These are phyloP conservation scores for Phylloporus rhodoxanthus DNA, from an alignment of 768 basidiomycete genomes.

Conservation along the genomic window DNA sequence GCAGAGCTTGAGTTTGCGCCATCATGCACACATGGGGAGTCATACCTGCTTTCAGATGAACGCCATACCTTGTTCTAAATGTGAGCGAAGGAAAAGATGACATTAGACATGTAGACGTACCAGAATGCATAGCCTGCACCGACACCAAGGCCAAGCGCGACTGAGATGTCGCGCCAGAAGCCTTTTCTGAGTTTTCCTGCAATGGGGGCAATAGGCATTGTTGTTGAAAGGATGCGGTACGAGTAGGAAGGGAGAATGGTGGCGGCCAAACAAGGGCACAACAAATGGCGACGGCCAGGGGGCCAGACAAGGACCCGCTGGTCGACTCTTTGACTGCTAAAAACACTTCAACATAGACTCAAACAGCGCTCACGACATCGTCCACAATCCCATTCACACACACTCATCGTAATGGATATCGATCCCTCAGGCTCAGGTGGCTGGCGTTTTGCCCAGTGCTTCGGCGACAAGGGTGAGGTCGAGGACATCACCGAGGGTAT, in stretches of 20 bases:
- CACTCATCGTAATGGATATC: slow-evolving; percentile 58
- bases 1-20: slow-evolving; percentile 14
- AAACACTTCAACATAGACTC: slow-evolving; percentile 9
- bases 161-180: slow-evolving; percentile 79
- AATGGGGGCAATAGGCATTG: slow-evolving; percentile 85
- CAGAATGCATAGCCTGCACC: slow-evolving; percentile 76
- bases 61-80: slow-evolving; percentile 59
- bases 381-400: slow-evolving; percentile 3
- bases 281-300: slow-evolving; percentile 22
- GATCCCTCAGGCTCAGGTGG: slow-evolving; percentile 79
- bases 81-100: slow-evolving; percentile 24
- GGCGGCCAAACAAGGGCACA: slow-evolving; percentile 29
- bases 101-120: slow-evolving; percentile 41
- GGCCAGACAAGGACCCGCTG: slow-evolving; percentile 12
- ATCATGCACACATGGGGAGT: not conserved
- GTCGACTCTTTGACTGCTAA: slow-evolving; percentile 16
- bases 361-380: slow-evolving; percentile 7
- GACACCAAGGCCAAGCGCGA: slow-evolving; percentile 71
- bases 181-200: slow-evolving; percentile 91
- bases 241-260: slow-evolving; percentile 13
- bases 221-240: slow-evolving; percentile 23
- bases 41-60: slow-evolving; percentile 73
- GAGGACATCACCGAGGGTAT: slow-evolving; percentile 99
- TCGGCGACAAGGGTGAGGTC: slow-evolving; percentile 99
- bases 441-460: slow-evolving; percentile 99